Conservation (phyloP, 73 alveolate genomes). For the Symbiodinium natans region DNA sequence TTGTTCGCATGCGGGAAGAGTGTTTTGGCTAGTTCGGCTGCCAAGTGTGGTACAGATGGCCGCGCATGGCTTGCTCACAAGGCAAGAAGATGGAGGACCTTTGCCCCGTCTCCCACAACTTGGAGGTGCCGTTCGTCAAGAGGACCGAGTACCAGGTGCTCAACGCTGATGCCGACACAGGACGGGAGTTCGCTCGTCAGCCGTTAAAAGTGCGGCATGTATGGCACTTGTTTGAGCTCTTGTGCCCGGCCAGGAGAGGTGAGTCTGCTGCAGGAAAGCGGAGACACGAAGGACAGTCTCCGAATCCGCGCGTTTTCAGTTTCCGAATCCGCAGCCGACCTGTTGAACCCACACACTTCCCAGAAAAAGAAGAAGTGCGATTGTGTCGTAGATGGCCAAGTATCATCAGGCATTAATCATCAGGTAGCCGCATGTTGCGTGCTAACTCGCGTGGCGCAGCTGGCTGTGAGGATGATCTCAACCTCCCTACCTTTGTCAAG, state of each 20-base stretch:
- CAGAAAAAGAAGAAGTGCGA: too few species aligned
- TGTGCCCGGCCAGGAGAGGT: conserved; percentile 52
- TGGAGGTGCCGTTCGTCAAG: conserved; percentile 94
- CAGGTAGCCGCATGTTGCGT: too few species aligned
- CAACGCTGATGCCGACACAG: not conserved
- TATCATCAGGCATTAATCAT: too few species aligned
- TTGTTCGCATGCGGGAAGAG: not conserved
- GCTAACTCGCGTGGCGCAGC: too few species aligned
- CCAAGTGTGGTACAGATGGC: not conserved
- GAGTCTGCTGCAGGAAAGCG: conserved; percentile 88
- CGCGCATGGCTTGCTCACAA: not conserved
- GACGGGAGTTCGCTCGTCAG: too few species aligned
- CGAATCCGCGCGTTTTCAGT: too few species aligned
- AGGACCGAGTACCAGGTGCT: not conserved
- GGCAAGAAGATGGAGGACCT: conserved; percentile 84
- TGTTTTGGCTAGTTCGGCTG: not conserved
- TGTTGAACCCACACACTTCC: too few species aligned
- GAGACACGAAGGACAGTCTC: conserved; percentile 95
- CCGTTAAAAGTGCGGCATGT: not conserved
- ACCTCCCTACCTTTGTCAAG: conserved; percentile 96
- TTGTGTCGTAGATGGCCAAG: too few species aligned
- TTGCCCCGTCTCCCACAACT: conserved; percentile 94
- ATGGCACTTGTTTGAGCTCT: not conserved
- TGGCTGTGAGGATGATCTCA: conserved; percentile 95
- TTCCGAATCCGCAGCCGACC: conserved; percentile 85